These are phyloP conservation scores for Kwoniella bestiolae DNA, from an alignment of 768 basidiomycete species.

Conservation along the genomic window DNA sequence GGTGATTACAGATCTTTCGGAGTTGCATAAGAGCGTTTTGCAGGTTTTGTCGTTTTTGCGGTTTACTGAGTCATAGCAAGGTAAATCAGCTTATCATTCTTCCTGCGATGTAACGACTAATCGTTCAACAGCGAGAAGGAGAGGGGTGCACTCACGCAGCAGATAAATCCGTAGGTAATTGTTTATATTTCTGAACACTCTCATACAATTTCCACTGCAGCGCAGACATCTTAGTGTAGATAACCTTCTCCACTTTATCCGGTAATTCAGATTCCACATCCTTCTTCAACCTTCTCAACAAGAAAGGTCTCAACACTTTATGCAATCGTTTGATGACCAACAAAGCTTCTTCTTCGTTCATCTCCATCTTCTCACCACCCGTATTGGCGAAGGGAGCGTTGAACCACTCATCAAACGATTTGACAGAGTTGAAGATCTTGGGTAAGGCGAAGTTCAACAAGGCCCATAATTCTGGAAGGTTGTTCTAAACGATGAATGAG, in stretches of 20 bases:
- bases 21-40: slow-evolving; percentile 96
- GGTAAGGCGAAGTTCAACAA: slow-evolving; percentile 65
- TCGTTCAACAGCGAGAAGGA: too few relatives aligned
- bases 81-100: neutral
- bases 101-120: too few relatives aligned
- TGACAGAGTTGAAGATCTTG: slow-evolving; percentile 97
- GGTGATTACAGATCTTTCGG: slow-evolving; percentile 97
- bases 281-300: slow-evolving; percentile 89
- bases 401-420: slow-evolving; percentile 99
- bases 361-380: slow-evolving; percentile 92
- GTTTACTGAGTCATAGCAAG: slow-evolving; percentile 29
- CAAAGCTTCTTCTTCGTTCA: slow-evolving; percentile 99
- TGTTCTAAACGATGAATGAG: slow-evolving; percentile 44
- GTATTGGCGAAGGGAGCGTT: slow-evolving; percentile 99
- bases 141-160: slow-evolving; percentile 39
- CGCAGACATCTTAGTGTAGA: slow-evolving; percentile 92
- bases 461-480: slow-evolving; percentile 60
- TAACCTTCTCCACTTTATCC: slow-evolving; percentile 97
- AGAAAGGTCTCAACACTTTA: slow-evolving; percentile 93
- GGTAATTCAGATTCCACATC: slow-evolving; percentile 95
- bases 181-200: slow-evolving; percentile 98
- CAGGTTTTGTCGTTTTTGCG: slow-evolving; percentile 40
- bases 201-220: slow-evolving; percentile 90
- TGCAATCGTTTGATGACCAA: slow-evolving; percentile 95
- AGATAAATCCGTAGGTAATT: slow-evolving; percentile 72